A percentile compares a stretch with the other conserved stretches of the same genome.
Conservation (phyloP, 2,329 filamentous ascomycete species). For the Chaetomiaceae sp. region DNA sequence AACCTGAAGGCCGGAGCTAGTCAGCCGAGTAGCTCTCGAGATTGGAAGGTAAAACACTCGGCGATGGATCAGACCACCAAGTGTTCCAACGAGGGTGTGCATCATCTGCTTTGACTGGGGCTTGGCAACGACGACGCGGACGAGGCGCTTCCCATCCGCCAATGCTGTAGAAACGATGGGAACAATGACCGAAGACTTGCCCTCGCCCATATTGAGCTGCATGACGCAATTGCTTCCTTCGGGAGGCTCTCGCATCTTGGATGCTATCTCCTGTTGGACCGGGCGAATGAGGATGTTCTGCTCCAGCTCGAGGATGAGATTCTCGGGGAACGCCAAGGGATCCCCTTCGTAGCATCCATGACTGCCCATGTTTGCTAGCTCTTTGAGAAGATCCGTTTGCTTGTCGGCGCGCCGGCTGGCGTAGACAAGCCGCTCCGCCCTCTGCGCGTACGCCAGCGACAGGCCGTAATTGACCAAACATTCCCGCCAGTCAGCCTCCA, state of each 20-base stretch:
- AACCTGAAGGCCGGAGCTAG: constrained; percentile 30
- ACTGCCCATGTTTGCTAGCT: constrained; percentile 50
- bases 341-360: constrained; percentile 44
- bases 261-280: constrained; percentile 55
- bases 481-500: constrained; percentile 32
- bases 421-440: constrained; percentile 40
- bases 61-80: constrained; percentile 52
- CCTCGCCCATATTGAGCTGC: constrained; percentile 67
- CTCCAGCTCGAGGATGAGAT: constrained; percentile 61
- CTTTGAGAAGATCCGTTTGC: constrained; percentile 35
- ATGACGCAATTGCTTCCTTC: constrained; percentile 48
- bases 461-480: constrained; percentile 38
- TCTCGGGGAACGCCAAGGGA: constrained; percentile 51
- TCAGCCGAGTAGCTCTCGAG: constrained; percentile 45
- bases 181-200: constrained; percentile 53
- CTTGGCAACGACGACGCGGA: constrained; percentile 53
- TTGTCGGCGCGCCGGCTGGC: background rate
- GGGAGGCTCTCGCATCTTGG: constrained; percentile 47
- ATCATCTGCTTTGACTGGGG: constrained; percentile 56
- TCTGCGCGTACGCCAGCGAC: constrained; percentile 39
- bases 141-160: constrained; percentile 43
- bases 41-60: constrained; percentile 55
- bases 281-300: constrained; percentile 56
- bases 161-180: constrained; percentile 47
- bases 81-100: constrained; percentile 38